Percentiles rank a stretch among this genome's conserved stretches.
Conservation (phyloP, 805 yeast species). For the Starmerella apis region DNA sequence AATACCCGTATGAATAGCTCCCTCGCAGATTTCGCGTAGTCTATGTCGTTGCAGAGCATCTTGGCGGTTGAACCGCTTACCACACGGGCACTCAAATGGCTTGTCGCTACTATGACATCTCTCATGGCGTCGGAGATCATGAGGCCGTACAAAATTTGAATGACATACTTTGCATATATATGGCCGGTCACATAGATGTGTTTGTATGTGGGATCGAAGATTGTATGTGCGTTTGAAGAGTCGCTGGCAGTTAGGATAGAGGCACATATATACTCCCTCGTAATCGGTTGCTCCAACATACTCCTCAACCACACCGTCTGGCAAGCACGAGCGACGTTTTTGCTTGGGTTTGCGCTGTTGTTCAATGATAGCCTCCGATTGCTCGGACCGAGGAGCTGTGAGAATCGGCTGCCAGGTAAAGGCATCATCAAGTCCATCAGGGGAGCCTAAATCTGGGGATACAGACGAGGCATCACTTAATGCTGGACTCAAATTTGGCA, state of each 20-base stretch:
- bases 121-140: constrained; percentile 81
- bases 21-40: constrained; percentile 67
- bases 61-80: constrained; percentile 81
- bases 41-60: constrained; percentile 82
- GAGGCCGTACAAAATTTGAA: constrained; percentile 87
- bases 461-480: constrained; percentile 19
- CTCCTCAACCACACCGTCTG: constrained; percentile 80
- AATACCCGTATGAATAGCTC: constrained; percentile 40
- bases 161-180: constrained; percentile 66
- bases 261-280: constrained; percentile 62
- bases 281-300: constrained; percentile 72
- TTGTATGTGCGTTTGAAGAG: constrained; percentile 80
- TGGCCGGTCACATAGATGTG: constrained; percentile 91
- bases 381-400: constrained; percentile 30
- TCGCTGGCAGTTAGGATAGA: constrained; percentile 69
- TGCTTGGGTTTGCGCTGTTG: constrained; percentile 31
- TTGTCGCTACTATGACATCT: constrained; percentile 70
- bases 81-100: constrained; percentile 72
- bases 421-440: constrained; percentile 15
- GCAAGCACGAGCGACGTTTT: constrained; percentile 52
- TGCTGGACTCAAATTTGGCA: constrained; percentile 19
- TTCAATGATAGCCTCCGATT: constrained; percentile 29
- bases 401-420: constrained; percentile 33
- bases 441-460: constrained; percentile 16
- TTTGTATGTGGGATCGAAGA: constrained; percentile 89